phyloP scores from a whole-genome alignment of 208 protist species.

The Entamoeba moshkovskii region DNA sequence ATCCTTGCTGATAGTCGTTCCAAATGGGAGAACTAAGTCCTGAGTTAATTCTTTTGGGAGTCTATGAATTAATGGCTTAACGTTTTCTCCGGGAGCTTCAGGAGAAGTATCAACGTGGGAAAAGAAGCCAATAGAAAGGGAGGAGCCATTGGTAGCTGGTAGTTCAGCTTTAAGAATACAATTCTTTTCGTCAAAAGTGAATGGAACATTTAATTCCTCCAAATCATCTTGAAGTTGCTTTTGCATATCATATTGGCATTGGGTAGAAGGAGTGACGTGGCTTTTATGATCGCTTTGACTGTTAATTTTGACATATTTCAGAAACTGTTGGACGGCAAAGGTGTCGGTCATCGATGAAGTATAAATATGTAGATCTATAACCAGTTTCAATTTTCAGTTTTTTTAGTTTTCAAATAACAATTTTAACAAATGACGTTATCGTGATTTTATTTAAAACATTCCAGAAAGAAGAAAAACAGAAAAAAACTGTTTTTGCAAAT shows the following conservation, averaged over 20 bases:
- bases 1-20: not conserved
- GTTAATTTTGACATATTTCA: not conserved
- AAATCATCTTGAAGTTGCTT: not conserved
- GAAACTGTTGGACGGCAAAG: not conserved
- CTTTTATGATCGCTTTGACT: not conserved
- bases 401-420: too few species aligned
- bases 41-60: not conserved
- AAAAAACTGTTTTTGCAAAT: too few species aligned
- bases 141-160: not conserved
- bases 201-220: not conserved
- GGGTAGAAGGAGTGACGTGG: not conserved
- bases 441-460: too few species aligned
- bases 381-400: too few species aligned
- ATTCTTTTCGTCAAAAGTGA: not conserved
- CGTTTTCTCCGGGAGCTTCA: not conserved
- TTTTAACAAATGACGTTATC: too few species aligned
- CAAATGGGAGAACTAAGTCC: not conserved
- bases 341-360: not conserved
- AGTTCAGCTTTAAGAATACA: not conserved
- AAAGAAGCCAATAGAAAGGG: not conserved
- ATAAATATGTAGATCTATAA: too few species aligned
- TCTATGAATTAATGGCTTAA: not conserved
- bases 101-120: slow-evolving; percentile 1
- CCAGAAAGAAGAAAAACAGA: too few species aligned
- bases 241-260: not conserved